Evolutionary conservation across 495 filamentous ascomycete genomes (phyloP).

Genomic region (Neurospora sublineolata): DNA sequence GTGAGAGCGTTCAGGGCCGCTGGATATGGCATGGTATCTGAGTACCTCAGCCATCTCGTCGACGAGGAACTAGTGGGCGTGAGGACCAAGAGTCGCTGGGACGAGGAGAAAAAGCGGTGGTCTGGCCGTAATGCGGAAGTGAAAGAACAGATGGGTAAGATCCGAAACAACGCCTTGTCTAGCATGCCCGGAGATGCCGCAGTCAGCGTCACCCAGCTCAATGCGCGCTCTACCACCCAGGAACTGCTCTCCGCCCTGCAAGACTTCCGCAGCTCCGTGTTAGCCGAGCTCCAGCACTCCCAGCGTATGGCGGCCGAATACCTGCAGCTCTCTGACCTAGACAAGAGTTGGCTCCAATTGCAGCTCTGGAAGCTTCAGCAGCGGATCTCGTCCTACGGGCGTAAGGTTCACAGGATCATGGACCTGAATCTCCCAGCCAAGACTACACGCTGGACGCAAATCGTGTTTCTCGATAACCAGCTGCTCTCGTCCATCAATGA

Average conservation of each 20-base stretch:
- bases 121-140: not conserved
- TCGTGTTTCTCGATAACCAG: not conserved
- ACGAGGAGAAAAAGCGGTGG: not conserved
- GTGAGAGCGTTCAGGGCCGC: not conserved
- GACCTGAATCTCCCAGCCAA: not conserved
- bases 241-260: not conserved
- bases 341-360: not conserved
- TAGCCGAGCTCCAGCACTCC: not conserved
- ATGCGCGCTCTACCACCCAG: not conserved
- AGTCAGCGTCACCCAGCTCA: not conserved
- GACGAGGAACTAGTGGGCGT: constrained; percentile 3
- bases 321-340: not conserved
- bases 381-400: not conserved
- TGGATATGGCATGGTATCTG: not conserved
- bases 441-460: not conserved
- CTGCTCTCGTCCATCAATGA: not conserved
- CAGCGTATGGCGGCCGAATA: constrained; percentile 1
- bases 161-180: not conserved
- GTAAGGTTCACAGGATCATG: not conserved
- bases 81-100: constrained; percentile 1
- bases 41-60: constrained; percentile 12
- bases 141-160: not conserved
- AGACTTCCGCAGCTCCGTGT: not conserved
- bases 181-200: constrained; percentile 2
- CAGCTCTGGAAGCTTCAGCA: not conserved